Base-by-base conservation (phyloP, 2,329 filamentous ascomycete genomes). In the Aureobasidium sp. region DNA sequence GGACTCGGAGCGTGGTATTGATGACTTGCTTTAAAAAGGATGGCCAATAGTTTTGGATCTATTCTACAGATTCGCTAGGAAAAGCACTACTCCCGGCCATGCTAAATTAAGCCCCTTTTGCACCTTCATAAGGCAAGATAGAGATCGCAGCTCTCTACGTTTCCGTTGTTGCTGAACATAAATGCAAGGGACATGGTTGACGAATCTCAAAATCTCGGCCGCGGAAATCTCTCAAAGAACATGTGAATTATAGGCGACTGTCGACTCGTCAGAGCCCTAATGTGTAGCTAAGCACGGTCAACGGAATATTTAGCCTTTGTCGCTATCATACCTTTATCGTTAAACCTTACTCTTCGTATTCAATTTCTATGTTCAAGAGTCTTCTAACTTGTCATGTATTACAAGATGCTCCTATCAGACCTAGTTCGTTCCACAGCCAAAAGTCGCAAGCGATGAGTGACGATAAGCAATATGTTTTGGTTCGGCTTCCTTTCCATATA, bases 1-100 rank as follows among this genome's bases (percentile, higher is more conserved):
- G 69, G 94, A 99, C 73, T 90, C 92, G 9, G 92, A 97, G 74
- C 97, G 97, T 78, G 86, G 87, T 17, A 88, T 99, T 66, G 85
- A 90, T 66, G 92, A 96, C 73, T 78, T 99, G 64, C 86, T 96
- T 68, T 94, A 69, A 75, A 75, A 52, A 6, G 2, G 3, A 46
- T n/a, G 32, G 23, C 9, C n/a, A 27, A 4, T 8, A 32, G 13
- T 4, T 20, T 26, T 8, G 34, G 23, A 8, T 32, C 13, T 44
- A 5, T 17, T 51, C 8, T 13, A 13, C 12, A 44, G 5, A 37
- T 15, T 15, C 13, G 12, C 34, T 37, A 2, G 10, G 12, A 37
- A 3, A 15, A 37, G 13, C 34, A 37, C 34, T 37, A 37, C 12
- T 37, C 34, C 13, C 13, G 6, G 34, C 34, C 34, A 15, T 5